phyloP scores from a whole-genome alignment of 2,329 filamentous ascomycete species.

The Aspergillus hiratsukae region DNA sequence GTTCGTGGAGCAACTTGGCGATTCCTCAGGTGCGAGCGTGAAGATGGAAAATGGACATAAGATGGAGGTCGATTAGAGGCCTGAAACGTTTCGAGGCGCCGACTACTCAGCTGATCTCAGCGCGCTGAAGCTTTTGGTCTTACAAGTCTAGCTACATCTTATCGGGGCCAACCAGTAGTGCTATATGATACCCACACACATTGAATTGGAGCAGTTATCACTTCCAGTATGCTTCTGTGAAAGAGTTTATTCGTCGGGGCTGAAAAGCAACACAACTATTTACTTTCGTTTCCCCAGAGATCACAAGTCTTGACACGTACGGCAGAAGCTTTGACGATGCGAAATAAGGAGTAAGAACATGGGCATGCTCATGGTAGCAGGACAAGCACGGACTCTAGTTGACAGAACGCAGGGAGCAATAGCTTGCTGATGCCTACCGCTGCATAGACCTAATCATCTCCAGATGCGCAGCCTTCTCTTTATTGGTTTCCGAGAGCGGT shows the following conservation, averaged over 20 bases:
- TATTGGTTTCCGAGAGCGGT: conserved; percentile 76
- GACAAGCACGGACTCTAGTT: not conserved
- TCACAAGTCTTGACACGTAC: not conserved
- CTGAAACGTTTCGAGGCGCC: not conserved
- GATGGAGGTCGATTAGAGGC: conserved; percentile 38
- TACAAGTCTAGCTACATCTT: not conserved
- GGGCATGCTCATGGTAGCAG: not conserved
- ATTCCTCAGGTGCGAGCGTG: conserved; percentile 4
- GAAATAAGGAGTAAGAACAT: not conserved
- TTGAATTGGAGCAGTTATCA: not conserved
- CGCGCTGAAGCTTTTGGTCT: not conserved
- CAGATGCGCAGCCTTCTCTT: conserved; percentile 76
- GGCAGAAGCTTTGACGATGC: not conserved
- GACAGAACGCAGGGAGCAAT: not conserved
- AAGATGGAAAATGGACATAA: conserved; percentile 19
- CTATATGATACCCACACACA: conserved; percentile 20
- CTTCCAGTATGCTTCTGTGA: not conserved
- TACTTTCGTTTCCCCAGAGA: not conserved
- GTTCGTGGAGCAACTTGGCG: conserved; percentile 46
- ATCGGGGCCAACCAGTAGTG: not conserved
- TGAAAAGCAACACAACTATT: too few species aligned
- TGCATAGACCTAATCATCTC: conserved; percentile 72
- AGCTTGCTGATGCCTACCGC: conserved; percentile 23
- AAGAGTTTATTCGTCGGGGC: not conserved
- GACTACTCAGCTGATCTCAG: not conserved